Base-by-base conservation (phyloP, 208 protist species). In the Leishmania major region DNA sequence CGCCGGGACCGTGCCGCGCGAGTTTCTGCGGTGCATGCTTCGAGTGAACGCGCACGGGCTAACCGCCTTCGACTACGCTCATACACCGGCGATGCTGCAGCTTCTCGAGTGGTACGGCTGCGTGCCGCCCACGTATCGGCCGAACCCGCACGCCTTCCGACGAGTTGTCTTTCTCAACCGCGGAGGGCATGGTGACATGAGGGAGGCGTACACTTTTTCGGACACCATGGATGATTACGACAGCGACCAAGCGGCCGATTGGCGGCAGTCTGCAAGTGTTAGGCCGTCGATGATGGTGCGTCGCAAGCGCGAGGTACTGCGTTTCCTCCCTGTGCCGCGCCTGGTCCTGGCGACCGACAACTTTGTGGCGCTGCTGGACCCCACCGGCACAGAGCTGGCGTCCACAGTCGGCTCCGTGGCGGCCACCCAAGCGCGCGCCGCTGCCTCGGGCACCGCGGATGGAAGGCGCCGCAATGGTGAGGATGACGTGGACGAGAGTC, bases 21-120 rank as follows among this genome's bases (percentile, higher is more conserved):
- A 64, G 43, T 96, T 95, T 67, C 71, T 96, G 31, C 91, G 90
- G 17, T 79, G 88, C 57, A 93, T 96, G 91, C 82, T 96, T 31
- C 86, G 83, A n/a, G 82, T 84, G 37, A 96, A 96, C 79, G 84
- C 87, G 22, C 86, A 94, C 77, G 93, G 93, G 15, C 87, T 96
- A 28, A 92, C 93, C 49, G 84, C 93, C 2, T 95, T 96, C 80
- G 93, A 96, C 88, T 96, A 96, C 78, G 91, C 93, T 0, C 89
- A 87, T 43, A 92, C 90, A 35, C 84, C 90, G 35, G 83, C 85
- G 19, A 95, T 96, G 93, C 81, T 96, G 49, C 85, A 90, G 79
- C 73, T 96, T 47, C 85, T 96, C 43, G 79, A 91, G 82, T 88
- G 90, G 77, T 96, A 94, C 78, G 91, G 93, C 31, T 96, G 93